Evolutionary conservation across 2,329 filamentous ascomycete species (phyloP).

Genomic region (Cyclaneusma minus): DNA sequence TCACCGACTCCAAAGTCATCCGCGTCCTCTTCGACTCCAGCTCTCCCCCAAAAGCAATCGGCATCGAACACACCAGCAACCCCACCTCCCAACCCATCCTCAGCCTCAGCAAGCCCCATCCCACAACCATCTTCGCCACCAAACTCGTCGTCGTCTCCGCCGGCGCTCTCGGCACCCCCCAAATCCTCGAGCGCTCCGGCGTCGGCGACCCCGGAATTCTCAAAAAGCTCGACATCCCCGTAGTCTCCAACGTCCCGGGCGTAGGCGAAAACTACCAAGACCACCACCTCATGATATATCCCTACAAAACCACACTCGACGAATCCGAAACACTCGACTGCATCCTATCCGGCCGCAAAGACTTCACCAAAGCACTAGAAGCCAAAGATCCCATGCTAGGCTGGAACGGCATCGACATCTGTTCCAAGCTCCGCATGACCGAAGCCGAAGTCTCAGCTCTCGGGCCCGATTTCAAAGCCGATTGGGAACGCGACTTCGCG

Average conservation of each 20-base stretch:
- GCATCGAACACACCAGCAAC: constrained; percentile 41
- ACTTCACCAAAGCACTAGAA: constrained; percentile 27
- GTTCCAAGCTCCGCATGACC: constrained; percentile 33
- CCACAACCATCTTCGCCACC: constrained; percentile 28
- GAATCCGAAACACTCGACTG: constrained; percentile 36
- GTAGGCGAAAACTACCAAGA: constrained; percentile 40
- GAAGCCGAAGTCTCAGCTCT: constrained; percentile 33
- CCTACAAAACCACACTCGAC: constrained; percentile 31
- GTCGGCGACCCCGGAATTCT: constrained; percentile 36
- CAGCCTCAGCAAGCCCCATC: constrained; percentile 14
- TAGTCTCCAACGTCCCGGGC: constrained; percentile 30
- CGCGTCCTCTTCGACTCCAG: constrained; percentile 36
- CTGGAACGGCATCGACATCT: constrained; percentile 37
- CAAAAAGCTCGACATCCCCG: constrained; percentile 26
- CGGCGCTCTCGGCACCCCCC: constrained; percentile 19
- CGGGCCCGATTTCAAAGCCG: constrained; percentile 33
- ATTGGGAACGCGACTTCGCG: constrained; percentile 40
- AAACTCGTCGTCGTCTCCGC: constrained; percentile 35
- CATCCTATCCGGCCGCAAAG: constrained; percentile 30
- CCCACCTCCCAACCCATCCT: constrained; percentile 22
- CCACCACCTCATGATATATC: constrained; percentile 35
- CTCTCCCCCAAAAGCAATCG: constrained; percentile 31
- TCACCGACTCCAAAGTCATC: constrained; percentile 39
- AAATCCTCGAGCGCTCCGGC: constrained; percentile 46
- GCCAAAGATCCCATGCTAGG: constrained; percentile 33